Percentiles rank a stretch among this genome's conserved stretches.
phyloP scores from a whole-genome alignment of 2,329 filamentous ascomycete species.

The Cladophialophora carrionii region DNA sequence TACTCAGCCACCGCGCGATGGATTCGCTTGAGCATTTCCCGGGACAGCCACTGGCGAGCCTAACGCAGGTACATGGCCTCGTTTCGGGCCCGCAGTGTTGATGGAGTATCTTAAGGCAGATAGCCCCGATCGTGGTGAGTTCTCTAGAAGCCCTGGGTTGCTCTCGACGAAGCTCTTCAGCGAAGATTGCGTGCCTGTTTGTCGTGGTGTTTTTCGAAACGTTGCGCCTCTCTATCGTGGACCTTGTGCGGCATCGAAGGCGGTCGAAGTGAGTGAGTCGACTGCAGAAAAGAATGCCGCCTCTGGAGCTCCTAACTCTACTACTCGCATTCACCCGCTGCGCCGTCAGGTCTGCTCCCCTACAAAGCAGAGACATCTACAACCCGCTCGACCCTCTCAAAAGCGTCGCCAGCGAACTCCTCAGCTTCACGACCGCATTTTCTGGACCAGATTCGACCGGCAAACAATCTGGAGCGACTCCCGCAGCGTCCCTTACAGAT shows the following conservation, averaged over 20 bases:
- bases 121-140: constrained; percentile 12
- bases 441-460: neutral
- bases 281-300: constrained; percentile 9
- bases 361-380: constrained; percentile 13
- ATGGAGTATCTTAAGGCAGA: constrained; percentile 17
- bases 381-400: constrained; percentile 20
- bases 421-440: constrained; percentile 15
- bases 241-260: neutral
- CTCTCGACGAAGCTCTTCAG: neutral
- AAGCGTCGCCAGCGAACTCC: constrained; percentile 26
- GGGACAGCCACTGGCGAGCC: constrained; percentile 15
- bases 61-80: constrained; percentile 21
- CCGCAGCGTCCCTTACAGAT: neutral
- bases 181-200: neutral
- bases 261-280: neutral
- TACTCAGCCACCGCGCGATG: constrained; percentile 30
- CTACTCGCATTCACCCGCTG: constrained; percentile 14
- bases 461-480: neutral
- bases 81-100: neutral
- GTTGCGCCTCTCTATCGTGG: neutral
- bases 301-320: neutral
- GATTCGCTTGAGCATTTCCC: constrained; percentile 8
- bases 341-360: constrained; percentile 20
- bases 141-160: neutral
- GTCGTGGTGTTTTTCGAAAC: neutral